Evolutionary conservation across 768 basidiomycete species (phyloP).

Genomic region (Cystoderma amianthinum): DNA sequence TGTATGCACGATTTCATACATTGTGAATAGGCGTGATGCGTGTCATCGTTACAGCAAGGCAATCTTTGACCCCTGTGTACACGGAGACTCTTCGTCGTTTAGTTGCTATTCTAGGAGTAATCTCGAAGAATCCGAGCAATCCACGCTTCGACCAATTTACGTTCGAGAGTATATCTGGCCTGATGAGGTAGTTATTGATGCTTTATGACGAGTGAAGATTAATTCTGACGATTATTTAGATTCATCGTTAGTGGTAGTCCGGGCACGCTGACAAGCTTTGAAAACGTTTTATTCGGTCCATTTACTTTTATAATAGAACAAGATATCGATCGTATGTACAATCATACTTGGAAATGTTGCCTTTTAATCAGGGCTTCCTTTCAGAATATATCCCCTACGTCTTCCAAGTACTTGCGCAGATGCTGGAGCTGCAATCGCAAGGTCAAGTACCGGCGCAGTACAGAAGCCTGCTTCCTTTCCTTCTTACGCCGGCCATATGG

Average conservation of each 20-base stretch:
- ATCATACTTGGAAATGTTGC: no score
- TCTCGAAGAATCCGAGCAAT: slow-evolving; percentile 95
- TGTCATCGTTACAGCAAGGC: slow-evolving; percentile 83
- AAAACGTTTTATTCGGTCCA: slow-evolving; percentile 75
- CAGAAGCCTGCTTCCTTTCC: slow-evolving; percentile 68
- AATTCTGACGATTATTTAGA: slow-evolving; percentile 25
- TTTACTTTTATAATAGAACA: slow-evolving; percentile 86
- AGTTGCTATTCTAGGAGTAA: slow-evolving; percentile 77
- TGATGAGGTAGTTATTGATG: slow-evolving; percentile 62
- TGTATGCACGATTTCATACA: no score
- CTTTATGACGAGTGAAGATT: neutral
- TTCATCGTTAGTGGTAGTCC: slow-evolving; percentile 76
- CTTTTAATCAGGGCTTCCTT: neutral
- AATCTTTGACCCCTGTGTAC: slow-evolving; percentile 64
- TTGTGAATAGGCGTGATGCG: slow-evolving; percentile 79
- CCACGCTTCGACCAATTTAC: slow-evolving; percentile 97
- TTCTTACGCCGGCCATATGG: slow-evolving; percentile 86
- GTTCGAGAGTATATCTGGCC: slow-evolving; percentile 92
- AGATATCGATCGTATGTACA: slow-evolving; percentile 85
- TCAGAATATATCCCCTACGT: slow-evolving; percentile 95
- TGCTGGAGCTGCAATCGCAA: slow-evolving; percentile 73
- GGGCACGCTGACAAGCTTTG: slow-evolving; percentile 65
- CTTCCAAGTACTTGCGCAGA: slow-evolving; percentile 94
- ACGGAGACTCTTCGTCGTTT: slow-evolving; percentile 64
- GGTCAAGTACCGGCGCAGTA: slow-evolving; percentile 68